phyloP scores from a whole-genome alignment of 345 rosid genomes.

The Ceriops tagal region DNA sequence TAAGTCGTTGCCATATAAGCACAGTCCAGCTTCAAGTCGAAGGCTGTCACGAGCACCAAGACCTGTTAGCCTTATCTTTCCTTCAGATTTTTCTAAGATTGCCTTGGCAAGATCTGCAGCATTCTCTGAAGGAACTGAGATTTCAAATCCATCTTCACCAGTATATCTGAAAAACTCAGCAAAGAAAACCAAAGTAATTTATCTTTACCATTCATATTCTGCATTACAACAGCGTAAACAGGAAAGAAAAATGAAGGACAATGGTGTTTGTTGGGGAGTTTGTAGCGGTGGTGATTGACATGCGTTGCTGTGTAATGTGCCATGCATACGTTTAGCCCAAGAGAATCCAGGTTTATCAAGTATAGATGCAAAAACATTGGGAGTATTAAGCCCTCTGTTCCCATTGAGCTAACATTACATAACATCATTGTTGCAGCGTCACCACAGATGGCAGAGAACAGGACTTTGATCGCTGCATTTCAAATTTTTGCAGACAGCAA shows the following conservation, averaged over 20 bases:
- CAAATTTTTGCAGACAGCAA: no score
- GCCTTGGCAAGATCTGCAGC: constrained; percentile 91
- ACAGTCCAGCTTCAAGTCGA: constrained; percentile 92
- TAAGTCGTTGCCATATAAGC: constrained; percentile 95
- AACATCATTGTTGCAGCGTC: not conserved
- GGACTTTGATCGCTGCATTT: no score
- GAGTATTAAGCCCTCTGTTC: not conserved
- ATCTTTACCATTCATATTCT: not conserved
- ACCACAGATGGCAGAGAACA: not conserved
- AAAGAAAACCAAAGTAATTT: not conserved
- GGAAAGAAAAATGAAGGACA: not conserved
- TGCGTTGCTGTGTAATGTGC: not conserved
- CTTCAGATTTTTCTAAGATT: constrained; percentile 88
- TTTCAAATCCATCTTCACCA: constrained; percentile 99
- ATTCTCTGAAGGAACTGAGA: constrained; percentile 83
- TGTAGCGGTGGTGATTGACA: no score
- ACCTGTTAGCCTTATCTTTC: constrained; percentile 89
- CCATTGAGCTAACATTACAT: not conserved
- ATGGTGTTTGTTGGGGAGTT: no score
- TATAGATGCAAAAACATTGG: not conserved
- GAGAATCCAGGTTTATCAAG: not conserved
- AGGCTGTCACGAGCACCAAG: constrained; percentile 98
- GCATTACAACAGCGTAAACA: no score
- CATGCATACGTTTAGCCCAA: not conserved
- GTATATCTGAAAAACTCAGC: constrained; percentile 61